Evolutionary conservation across 352 stramenopile genomes (phyloP), one percentile per base, ranked within the genome.

Genomic region (Globisporangium spinosum): DNA sequence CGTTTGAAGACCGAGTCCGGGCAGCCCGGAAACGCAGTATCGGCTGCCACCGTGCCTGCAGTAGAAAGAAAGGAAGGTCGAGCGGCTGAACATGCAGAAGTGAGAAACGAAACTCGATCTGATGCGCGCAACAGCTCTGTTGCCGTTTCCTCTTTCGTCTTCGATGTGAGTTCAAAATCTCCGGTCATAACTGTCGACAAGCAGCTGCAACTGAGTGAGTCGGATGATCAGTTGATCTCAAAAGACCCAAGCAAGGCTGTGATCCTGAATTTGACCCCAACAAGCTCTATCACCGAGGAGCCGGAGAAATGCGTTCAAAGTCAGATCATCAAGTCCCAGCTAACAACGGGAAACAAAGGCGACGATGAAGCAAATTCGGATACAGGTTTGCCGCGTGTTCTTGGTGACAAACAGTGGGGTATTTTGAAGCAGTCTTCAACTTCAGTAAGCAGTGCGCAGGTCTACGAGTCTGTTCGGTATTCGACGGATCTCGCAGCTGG

Each of bases 291-390:
- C 1, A 65, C 69, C 17, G 58, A 72, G 27, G 49, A 68, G 4
- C 67, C 55, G 1, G 32, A 71, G 27, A 54, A 71, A 20, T 82
- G 80, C 58, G 61, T 80, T 17, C 73, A 73, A 25, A 71, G 76
- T 3, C 68, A 80, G 43, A 49, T 10, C 7, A 62, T 49, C 32
- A 34, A 29, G n/a, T 34, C 56, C 29, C 43, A 62, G 25, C 9
- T 49, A 22, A 13, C 8, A 0, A 25, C 4, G 4, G 32, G 12
- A 22, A 23, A 5, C 25, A 23, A 32, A 13, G n/a, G n/a, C 32
- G 22, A 15, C 20, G 58, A 62, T 29, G 43, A 23, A n/a, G 22
- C 20, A 45, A n/a, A 10, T 9, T n/a, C 23, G 10, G 8, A 45
- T 12, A 67, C 23, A 3, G 61, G 58, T 22, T 43, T 35, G 17